A percentile compares a stretch with the other conserved stretches of the same genome.
These are phyloP conservation scores for Wickerhamiella dianesei DNA, from an alignment of 805 yeast genomes.

Conservation along the genomic window DNA sequence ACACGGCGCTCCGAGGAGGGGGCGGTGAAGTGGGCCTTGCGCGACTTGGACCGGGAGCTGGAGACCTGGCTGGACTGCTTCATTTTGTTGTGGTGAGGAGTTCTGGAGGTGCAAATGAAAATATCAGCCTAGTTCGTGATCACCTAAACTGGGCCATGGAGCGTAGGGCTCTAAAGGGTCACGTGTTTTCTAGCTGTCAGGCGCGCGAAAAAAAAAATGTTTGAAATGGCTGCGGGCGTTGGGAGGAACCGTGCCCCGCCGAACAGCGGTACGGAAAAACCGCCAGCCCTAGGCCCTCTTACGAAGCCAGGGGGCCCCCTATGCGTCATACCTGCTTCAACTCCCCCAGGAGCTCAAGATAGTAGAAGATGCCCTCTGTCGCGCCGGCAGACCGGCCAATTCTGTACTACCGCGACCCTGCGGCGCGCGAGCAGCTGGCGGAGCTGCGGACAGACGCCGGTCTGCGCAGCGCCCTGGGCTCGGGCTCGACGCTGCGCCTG, in stretches of 20 bases:
- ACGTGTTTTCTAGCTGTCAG: too few relatives aligned
- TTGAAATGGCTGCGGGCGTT: too few relatives aligned
- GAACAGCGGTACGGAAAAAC: too few relatives aligned
- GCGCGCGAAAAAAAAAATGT: too few relatives aligned
- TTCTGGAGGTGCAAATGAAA: background rate
- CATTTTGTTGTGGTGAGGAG: conserved; percentile 7
- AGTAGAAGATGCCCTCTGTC: background rate
- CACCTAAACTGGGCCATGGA: background rate
- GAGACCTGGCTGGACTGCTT: conserved; percentile 56
- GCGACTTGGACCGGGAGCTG: conserved; percentile 97
- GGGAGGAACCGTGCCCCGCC: too few relatives aligned
- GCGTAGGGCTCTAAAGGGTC: background rate
- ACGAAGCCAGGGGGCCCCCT: too few relatives aligned
- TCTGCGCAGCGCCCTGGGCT: background rate
- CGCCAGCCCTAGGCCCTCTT: too few relatives aligned
- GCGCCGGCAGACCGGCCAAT: background rate
- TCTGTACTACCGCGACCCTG: background rate
- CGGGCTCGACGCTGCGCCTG: background rate
- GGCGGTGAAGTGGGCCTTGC: conserved; percentile 99
- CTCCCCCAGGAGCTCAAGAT: too few relatives aligned
- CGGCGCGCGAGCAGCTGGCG: background rate
- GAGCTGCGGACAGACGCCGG: background rate
- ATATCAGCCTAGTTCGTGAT: background rate
- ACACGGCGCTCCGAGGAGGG: conserved; percentile 92
- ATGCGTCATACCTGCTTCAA: too few relatives aligned